Percentiles rank a stretch among this genome's conserved stretches.
Evolutionary conservation across 129 eudicot genomes (phyloP).

Genomic region (Artemisia argyi): DNA sequence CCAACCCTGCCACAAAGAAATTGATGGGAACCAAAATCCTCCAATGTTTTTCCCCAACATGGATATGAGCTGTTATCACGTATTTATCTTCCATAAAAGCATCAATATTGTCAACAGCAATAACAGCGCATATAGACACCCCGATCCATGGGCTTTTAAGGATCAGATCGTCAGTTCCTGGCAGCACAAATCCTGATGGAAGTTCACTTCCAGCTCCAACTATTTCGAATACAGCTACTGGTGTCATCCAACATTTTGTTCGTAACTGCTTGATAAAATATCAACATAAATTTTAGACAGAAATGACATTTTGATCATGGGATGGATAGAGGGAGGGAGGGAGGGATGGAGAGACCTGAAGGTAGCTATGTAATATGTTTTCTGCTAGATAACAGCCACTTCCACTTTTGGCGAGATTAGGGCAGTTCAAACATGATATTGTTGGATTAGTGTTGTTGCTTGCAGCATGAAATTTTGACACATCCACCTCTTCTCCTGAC

Average conservation of each 20-base stretch:
- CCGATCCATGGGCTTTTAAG: constrained; percentile 21
- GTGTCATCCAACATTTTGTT: constrained; percentile 11
- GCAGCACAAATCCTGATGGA: constrained; percentile 9
- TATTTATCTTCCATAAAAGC: constrained; percentile 10
- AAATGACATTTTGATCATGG: not conserved
- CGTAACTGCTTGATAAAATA: constrained; percentile 8
- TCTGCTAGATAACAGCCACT: not conserved
- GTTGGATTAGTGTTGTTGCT: constrained; percentile 19
- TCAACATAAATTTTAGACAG: no score
- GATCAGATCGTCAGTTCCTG: not conserved
- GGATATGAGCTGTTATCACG: constrained; percentile 7
- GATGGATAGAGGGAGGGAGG: not conserved
- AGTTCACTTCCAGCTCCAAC: constrained; percentile 17
- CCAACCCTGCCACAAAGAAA: constrained; percentile 7
- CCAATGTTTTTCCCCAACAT: constrained; percentile 2
- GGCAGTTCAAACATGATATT: constrained; percentile 28
- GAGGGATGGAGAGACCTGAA: constrained; percentile 1
- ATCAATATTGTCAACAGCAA: constrained; percentile 1
- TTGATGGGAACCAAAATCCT: not conserved
- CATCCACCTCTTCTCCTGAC: constrained; percentile 12
- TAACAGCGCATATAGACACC: constrained; percentile 19
- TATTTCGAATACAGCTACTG: constrained; percentile 20
- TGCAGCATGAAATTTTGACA: constrained; percentile 6
- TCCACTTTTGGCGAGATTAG: constrained; percentile 7
- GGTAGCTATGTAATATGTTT: constrained; percentile 10